Evolutionary conservation across 2,329 filamentous ascomycete genomes (phyloP).

Genomic region (Cladosporium velox): DNA sequence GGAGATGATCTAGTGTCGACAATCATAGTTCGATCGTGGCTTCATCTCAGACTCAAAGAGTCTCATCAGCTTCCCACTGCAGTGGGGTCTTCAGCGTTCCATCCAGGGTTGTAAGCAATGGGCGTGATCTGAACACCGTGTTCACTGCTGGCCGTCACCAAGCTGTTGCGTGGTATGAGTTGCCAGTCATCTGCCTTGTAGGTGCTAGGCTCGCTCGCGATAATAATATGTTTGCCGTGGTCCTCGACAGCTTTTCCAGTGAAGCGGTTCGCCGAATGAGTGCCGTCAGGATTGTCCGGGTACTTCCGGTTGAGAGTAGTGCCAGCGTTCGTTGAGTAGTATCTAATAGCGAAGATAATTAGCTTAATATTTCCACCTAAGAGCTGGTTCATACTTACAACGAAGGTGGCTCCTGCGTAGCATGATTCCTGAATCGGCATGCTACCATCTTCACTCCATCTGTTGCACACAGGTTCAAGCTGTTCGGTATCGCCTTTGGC

Average conservation of each 20-base stretch:
- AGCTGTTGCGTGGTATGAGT: conserved; percentile 52
- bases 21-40: neutral
- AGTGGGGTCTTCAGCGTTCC: conserved; percentile 44
- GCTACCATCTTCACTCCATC: conserved; percentile 54
- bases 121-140: conserved; percentile 43
- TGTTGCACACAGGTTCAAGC: conserved; percentile 55
- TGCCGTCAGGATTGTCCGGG: conserved; percentile 50
- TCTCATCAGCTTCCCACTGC: neutral
- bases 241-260: conserved; percentile 40
- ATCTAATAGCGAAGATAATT: neutral
- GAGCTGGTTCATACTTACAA: conserved; percentile 30
- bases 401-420: conserved; percentile 53
- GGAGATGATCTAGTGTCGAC: neutral
- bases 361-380: neutral
- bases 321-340: conserved; percentile 46
- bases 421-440: conserved; percentile 56
- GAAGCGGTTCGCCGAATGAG: conserved; percentile 37
- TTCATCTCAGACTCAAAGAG: neutral
- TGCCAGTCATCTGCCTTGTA: conserved; percentile 56
- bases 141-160: conserved; percentile 44
- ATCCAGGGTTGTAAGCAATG: conserved; percentile 40
- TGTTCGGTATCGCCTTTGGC: conserved; percentile 47
- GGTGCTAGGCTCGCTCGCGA: conserved; percentile 57
- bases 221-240: conserved; percentile 55
- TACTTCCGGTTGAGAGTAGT: conserved; percentile 56